Evolutionary conservation across 441 rosid species (phyloP).

Genomic region (Macaranga tanarius): DNA sequence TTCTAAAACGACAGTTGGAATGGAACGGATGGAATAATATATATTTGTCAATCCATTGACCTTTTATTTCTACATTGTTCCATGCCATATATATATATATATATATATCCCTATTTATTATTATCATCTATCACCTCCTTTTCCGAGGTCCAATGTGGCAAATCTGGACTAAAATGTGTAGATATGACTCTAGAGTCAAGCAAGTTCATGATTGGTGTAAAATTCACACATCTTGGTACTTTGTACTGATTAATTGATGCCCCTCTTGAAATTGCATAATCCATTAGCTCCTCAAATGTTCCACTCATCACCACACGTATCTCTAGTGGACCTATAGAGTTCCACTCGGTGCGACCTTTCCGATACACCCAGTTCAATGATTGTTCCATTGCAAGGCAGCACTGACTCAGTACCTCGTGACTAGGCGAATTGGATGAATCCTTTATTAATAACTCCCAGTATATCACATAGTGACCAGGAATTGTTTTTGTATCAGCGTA

Average conservation of each 20-base stretch:
- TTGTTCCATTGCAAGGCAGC: conserved; percentile 84
- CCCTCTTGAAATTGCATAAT: conserved; percentile 85
- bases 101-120: conserved; percentile 25
- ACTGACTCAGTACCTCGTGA: conserved; percentile 42
- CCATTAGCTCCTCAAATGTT: conserved; percentile 95
- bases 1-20: too few relatives aligned
- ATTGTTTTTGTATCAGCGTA: conserved; percentile 71
- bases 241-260: conserved; percentile 94
- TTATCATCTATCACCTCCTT: conserved; percentile 31
- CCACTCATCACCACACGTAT: conserved; percentile 76
- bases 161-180: conserved; percentile 59
- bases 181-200: conserved; percentile 75
- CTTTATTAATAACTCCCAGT: conserved; percentile 67
- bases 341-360: conserved; percentile 71
- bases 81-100: conserved; percentile 16
- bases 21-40: too few relatives aligned
- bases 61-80: conserved; percentile 14
- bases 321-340: conserved; percentile 82
- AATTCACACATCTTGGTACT: conserved; percentile 89
- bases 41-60: conserved; percentile 28
- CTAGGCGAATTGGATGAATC: conserved; percentile 46
- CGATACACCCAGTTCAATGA: conserved; percentile 81
- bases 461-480: conserved; percentile 86
- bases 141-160: conserved; percentile 78
- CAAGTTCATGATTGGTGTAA: conserved; percentile 78